These are phyloP conservation scores for Epichloe sylvatica DNA, from an alignment of 2,329 filamentous ascomycete genomes.

Conservation along the genomic window DNA sequence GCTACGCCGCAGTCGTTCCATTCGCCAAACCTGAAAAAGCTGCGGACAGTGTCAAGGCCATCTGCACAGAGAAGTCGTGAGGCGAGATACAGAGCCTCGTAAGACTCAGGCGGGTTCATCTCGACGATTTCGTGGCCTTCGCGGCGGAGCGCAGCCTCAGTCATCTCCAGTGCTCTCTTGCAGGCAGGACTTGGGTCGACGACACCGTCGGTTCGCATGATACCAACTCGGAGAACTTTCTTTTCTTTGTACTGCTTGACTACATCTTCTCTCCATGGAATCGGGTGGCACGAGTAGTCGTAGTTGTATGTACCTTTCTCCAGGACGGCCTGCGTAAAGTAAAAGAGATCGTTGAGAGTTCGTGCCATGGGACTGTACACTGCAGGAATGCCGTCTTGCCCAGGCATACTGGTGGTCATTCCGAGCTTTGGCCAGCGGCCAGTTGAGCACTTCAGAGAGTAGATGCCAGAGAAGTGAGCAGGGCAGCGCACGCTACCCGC, in stretches of 20 bases:
- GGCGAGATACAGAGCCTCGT: slow-evolving; percentile 62
- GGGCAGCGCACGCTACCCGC: slow-evolving; percentile 78
- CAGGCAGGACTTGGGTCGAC: slow-evolving; percentile 81
- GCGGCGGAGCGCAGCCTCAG: slow-evolving; percentile 51
- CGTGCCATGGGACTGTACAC: slow-evolving; percentile 90
- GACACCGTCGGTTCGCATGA: slow-evolving; percentile 68
- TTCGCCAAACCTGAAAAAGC: slow-evolving; percentile 63
- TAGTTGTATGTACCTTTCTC: slow-evolving; percentile 80
- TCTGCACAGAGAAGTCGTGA: slow-evolving; percentile 74
- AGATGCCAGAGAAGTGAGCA: slow-evolving; percentile 82
- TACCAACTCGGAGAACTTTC: slow-evolving; percentile 54
- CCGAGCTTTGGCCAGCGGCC: slow-evolving; percentile 82
- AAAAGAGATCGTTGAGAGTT: slow-evolving; percentile 67
- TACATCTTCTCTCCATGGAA: slow-evolving; percentile 58
- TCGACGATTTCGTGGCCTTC: slow-evolving; percentile 64
- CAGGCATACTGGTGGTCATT: slow-evolving; percentile 76
- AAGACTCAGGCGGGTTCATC: slow-evolving; percentile 51
- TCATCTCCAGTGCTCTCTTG: slow-evolving; percentile 56
- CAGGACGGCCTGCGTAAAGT: slow-evolving; percentile 69
- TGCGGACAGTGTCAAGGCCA: slow-evolving; percentile 66
- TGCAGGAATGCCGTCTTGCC: slow-evolving; percentile 77
- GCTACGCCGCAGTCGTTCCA: slow-evolving; percentile 64
- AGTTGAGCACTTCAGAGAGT: slow-evolving; percentile 73
- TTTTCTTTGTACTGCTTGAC: slow-evolving; percentile 46
- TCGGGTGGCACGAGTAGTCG: slow-evolving; percentile 70